Evolutionary conservation across 2,329 filamentous ascomycete species (phyloP).

Genomic region (Trichoderma atrobrunneum): DNA sequence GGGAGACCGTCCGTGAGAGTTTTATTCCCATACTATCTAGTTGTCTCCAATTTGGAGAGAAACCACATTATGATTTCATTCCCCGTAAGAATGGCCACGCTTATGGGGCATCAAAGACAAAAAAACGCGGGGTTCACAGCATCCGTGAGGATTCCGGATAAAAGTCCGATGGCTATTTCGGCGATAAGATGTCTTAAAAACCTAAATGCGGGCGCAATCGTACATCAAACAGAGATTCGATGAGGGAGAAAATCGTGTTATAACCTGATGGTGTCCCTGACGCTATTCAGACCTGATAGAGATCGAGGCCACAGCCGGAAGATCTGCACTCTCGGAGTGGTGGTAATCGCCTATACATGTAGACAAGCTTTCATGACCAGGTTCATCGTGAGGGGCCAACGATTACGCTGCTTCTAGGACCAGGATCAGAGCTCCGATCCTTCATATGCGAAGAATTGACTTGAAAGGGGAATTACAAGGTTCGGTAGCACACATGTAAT

Average conservation of each 20-base stretch:
- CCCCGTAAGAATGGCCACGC: not conserved
- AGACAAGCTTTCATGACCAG: not conserved
- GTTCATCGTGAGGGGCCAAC: not conserved
- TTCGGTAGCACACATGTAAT: not conserved
- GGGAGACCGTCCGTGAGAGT: not conserved
- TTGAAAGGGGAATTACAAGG: not conserved
- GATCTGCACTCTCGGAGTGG: not conserved
- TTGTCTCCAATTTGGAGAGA: not conserved
- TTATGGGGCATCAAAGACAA: not conserved
- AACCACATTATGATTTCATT: constrained; percentile 6
- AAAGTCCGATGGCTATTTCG: not conserved
- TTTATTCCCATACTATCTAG: not conserved
- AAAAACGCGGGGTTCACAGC: not conserved
- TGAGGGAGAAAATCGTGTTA: not conserved
- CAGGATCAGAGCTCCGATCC: not conserved
- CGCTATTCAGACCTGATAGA: not conserved
- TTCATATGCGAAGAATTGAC: not conserved
- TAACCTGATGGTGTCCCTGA: not conserved
- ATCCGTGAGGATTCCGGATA: not conserved
- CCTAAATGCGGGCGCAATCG: not conserved
- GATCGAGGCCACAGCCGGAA: not conserved
- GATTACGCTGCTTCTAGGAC: not conserved
- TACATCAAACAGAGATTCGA: not conserved
- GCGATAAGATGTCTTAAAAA: constrained; percentile 4
- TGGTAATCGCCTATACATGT: not conserved